phyloP scores from a whole-genome alignment of 2,329 filamentous ascomycete genomes.

The Herpotrichia juniperi region DNA sequence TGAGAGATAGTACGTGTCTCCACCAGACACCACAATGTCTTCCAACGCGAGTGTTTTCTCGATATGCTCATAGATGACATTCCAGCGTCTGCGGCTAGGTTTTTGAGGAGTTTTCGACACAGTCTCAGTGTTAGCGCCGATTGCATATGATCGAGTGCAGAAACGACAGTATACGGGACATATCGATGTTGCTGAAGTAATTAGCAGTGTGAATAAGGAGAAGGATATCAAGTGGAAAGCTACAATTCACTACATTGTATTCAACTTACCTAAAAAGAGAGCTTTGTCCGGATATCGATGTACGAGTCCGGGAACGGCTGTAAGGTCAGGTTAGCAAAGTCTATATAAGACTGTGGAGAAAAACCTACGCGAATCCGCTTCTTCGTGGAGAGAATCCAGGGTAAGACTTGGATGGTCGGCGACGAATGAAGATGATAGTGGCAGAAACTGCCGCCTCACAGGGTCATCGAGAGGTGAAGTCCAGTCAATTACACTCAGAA shows the following conservation, averaged over 20 bases:
- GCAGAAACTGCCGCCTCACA: conserved; percentile 66
- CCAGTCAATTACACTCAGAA: conserved; percentile 67
- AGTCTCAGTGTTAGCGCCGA: conserved; percentile 61
- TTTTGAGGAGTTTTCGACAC: conserved; percentile 49
- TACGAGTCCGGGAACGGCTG: conserved; percentile 61
- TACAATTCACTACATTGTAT: not conserved
- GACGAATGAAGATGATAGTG: conserved; percentile 59
- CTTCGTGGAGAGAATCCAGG: conserved; percentile 66
- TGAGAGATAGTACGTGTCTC: conserved; percentile 65
- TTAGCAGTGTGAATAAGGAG: not conserved
- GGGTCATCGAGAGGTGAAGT: conserved; percentile 63
- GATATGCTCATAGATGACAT: conserved; percentile 64
- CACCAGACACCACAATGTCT: conserved; percentile 68
- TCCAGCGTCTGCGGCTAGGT: conserved; percentile 57
- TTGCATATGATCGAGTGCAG: conserved; percentile 66
- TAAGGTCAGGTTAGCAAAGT: not conserved
- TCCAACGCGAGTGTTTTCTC: conserved; percentile 55
- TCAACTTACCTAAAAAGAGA: conserved; percentile 62
- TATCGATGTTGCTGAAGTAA: conserved; percentile 58
- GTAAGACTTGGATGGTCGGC: conserved; percentile 61
- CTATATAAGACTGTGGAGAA: not conserved
- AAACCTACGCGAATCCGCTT: conserved; percentile 54
- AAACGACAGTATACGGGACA: conserved; percentile 69
- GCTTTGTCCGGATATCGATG: conserved; percentile 70
- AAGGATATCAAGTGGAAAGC: not conserved